These are phyloP conservation scores for Sisymbrium altissimum DNA, from an alignment of 345 rosid genomes.

Conservation along the genomic window DNA sequence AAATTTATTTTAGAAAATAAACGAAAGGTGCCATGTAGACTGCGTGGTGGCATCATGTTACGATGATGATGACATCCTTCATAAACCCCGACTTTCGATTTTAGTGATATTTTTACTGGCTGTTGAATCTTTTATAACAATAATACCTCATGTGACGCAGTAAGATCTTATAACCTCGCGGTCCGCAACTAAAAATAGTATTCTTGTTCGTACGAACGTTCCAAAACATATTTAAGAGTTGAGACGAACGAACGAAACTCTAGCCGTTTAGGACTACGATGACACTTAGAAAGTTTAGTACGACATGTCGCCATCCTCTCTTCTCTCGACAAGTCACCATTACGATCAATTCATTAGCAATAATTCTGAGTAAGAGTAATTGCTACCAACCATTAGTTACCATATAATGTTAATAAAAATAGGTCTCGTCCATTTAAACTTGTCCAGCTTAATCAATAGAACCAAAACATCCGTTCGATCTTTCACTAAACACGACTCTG, in stretches of 20 bases:
- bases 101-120: background rate
- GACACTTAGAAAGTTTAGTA: background rate
- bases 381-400: too few species aligned
- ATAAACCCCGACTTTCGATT: background rate
- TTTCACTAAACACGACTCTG: too few species aligned
- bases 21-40: background rate
- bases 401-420: too few species aligned
- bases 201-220: background rate
- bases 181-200: background rate
- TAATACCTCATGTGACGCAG: background rate
- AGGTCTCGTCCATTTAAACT: too few species aligned
- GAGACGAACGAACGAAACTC: background rate
- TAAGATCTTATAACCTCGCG: background rate
- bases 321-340: background rate
- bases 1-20: background rate
- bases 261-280: background rate
- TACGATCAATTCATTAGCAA: background rate
- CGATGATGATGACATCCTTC: constrained; percentile 30
- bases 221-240: background rate
- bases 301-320: background rate
- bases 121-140: background rate
- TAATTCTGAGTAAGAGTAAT: background rate
- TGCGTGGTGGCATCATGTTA: constrained; percentile 25
- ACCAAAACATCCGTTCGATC: too few species aligned
- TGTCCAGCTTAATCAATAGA: too few species aligned